These are phyloP conservation scores for Coccomyxa sp. DNA, from an alignment of 139 green algal genomes.

Conservation along the genomic window DNA sequence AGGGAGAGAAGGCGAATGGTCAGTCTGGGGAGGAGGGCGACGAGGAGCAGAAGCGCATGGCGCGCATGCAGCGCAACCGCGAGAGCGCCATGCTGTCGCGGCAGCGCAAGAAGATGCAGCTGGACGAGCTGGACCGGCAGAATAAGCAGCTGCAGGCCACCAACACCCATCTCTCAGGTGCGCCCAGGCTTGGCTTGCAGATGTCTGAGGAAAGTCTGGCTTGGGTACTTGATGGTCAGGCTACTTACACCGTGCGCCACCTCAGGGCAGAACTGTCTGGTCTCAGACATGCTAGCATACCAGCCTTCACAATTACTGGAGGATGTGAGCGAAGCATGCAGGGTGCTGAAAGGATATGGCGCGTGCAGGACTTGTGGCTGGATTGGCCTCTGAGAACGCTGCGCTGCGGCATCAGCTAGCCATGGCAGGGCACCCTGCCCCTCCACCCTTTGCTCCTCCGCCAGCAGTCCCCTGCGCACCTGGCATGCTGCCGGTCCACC, in stretches of 20 bases:
- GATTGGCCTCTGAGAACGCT: slow-evolving; percentile 58
- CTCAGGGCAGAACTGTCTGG: too few relatives aligned
- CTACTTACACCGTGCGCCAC: too few relatives aligned
- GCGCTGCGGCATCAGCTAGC: slow-evolving; percentile 47
- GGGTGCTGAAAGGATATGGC: neutral
- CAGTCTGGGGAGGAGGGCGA: neutral
- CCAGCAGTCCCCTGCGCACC: neutral
- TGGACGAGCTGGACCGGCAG: slow-evolving; percentile 49
- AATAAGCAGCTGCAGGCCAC: slow-evolving; percentile 32
- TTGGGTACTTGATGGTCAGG: neutral
- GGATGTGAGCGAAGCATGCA: neutral
- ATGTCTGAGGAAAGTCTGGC: neutral
- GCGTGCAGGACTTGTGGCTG: slow-evolving; percentile 25
- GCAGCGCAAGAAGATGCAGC: slow-evolving; percentile 68
- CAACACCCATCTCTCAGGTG: slow-evolving; percentile 38
- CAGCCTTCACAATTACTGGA: neutral
- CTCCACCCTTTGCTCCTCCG: neutral
- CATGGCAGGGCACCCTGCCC: slow-evolving; percentile 16
- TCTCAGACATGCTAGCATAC: too few relatives aligned
- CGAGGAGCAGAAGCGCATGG: slow-evolving; percentile 26
- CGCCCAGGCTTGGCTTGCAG: neutral
- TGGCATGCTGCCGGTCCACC: neutral
- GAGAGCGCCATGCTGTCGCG: slow-evolving; percentile 66
- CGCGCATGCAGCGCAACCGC: slow-evolving; percentile 56
- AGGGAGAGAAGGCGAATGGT: too few relatives aligned